Evolutionary conservation across 306 rosid genomes (phyloP), one percentile per base, ranked within the genome.

Genomic region (Styphnolobium japonicum): DNA sequence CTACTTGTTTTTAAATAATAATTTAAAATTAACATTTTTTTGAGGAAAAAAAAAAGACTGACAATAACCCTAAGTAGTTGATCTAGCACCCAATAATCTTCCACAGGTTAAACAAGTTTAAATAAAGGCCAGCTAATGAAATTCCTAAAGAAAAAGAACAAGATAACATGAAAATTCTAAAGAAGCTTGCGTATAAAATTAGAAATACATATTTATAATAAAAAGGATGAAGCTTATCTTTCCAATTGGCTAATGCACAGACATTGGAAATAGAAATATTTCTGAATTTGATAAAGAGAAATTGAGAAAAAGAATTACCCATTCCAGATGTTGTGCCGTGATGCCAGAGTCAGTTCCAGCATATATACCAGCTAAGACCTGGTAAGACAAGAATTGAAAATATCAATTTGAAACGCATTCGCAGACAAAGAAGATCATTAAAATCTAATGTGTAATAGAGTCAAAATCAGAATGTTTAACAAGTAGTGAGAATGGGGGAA

Each of bases 321-420:
- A 91, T 82, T 94, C 97, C 67, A 94, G 85, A 89, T 92, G 97
- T 78, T 94, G 98, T 27, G 97, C 98, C 2, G 97, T 92, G 85
- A 94, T 88, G 55, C 97, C 98, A 36, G 95, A 90, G 67, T 87
- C 93, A 36, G 76, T 80, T 80, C 97, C 98, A 60, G 91, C 81
- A 84, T 94, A 94, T 82, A 94, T 88, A 81, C 98, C 98, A 79
- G 97, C 86, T 63, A 92, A 84, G 77, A 92, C 98, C 97, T 92
- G 87, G 62, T 37, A 80, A 67, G 73, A 70, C 29, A 65, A 76
- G 69, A 43, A 45, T 18, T 8, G 60, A 52, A 23, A 49, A 22
- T 21, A 55, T 58, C 46, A 73, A 56, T 40, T 56, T 37, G 29
- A 82, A 37, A n/a, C 56, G 51, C 39, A 68, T 15, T 69, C 5